A percentile compares a stretch with the other conserved stretches of the same genome.
These are phyloP conservation scores for Exophiala spinifera DNA, from an alignment of 2,329 filamentous ascomycete genomes.

Conservation along the genomic window DNA sequence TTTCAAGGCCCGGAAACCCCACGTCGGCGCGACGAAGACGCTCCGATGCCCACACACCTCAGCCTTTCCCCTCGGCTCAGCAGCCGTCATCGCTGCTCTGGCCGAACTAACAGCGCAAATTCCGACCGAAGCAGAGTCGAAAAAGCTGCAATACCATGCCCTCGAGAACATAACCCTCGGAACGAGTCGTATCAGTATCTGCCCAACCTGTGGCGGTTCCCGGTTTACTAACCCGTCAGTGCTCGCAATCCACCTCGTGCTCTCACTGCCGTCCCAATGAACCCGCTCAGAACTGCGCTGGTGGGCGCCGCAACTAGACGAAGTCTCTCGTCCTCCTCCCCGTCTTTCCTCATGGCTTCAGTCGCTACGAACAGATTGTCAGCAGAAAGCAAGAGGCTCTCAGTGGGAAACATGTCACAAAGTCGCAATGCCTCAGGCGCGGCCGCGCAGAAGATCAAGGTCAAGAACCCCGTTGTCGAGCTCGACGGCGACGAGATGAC, in stretches of 20 bases:
- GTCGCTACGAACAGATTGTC: slow-evolving; percentile 22
- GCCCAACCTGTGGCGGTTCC: not conserved
- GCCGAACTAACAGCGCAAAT: not conserved
- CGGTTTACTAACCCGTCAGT: not conserved
- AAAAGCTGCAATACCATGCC: not conserved
- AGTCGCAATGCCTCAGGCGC: slow-evolving; percentile 45
- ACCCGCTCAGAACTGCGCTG: slow-evolving; percentile 20
- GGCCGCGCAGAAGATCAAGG: slow-evolving; percentile 79
- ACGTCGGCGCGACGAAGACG: not conserved
- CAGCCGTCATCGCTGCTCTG: not conserved
- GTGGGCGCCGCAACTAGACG: slow-evolving; percentile 21
- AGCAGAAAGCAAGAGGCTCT: slow-evolving; percentile 24
- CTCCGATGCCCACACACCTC: not conserved
- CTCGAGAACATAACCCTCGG: not conserved
- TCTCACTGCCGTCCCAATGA: slow-evolving; percentile 9
- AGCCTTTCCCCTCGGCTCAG: not conserved
- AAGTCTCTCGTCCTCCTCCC: slow-evolving; percentile 7
- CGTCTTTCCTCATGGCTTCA: slow-evolving; percentile 18
- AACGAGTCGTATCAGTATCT: slow-evolving; percentile 2
- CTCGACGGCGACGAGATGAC: slow-evolving; percentile 96
- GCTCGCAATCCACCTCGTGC: slow-evolving; percentile 1
- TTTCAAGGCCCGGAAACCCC: not conserved
- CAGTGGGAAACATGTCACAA: slow-evolving; percentile 25
- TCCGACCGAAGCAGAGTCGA: not conserved
- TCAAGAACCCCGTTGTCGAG: slow-evolving; percentile 98